Conservation (phyloP, 2,329 filamentous ascomycete genomes). For the Neophaeococcomyces mojaviensis region DNA sequence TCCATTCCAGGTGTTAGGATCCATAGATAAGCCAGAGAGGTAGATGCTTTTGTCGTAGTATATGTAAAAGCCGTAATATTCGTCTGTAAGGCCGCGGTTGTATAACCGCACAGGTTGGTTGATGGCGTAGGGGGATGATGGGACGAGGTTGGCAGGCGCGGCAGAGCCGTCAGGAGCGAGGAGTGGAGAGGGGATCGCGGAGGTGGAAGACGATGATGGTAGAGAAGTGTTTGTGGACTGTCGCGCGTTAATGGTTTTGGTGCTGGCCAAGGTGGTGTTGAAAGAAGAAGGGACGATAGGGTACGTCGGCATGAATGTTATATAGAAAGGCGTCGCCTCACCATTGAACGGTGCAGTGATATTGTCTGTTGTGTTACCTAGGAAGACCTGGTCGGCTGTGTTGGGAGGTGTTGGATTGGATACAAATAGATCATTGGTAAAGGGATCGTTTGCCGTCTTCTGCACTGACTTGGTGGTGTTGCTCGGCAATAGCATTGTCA, state of each 20-base stretch:
- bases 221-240: conserved; percentile 3
- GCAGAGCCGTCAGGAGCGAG: conserved; percentile 55
- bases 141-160: conserved; percentile 63
- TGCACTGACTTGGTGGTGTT: conserved; percentile 29
- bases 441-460: conserved; percentile 27
- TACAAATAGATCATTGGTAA: conserved; percentile 31
- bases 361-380: conserved; percentile 78
- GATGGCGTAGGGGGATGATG: conserved; percentile 44
- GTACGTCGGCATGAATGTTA: conserved; percentile 55
- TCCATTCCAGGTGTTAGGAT: conserved; percentile 14
- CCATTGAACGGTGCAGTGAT: conserved; percentile 65
- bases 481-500: conserved; percentile 47
- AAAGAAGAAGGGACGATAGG: conserved; percentile 31
- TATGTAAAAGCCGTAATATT: conserved; percentile 91
- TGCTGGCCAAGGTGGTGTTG: conserved; percentile 38
- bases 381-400: conserved; percentile 65
- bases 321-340: conserved; percentile 82
- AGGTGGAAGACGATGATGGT: background rate
- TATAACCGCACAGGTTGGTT: conserved; percentile 75
- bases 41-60: conserved; percentile 87
- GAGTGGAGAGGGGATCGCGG: conserved; percentile 17
- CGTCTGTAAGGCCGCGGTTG: conserved; percentile 69
- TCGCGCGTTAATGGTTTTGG: background rate
- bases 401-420: conserved; percentile 42
- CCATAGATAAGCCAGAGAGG: conserved; percentile 51